Conservation (phyloP, 768 basidiomycete genomes). For the Boletus subparvulus region DNA sequence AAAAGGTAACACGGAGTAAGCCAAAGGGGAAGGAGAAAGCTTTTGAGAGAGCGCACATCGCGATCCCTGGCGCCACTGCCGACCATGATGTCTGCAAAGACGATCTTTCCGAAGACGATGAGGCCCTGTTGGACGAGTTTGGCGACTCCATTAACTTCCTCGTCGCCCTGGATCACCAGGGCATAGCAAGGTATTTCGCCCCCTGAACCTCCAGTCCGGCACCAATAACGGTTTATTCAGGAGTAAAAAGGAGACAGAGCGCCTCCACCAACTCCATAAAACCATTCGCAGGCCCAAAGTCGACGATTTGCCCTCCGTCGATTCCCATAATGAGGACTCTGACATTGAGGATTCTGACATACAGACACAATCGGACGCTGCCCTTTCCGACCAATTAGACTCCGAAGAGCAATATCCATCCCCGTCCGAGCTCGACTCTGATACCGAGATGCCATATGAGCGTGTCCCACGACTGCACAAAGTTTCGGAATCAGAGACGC, state of each 20-base stretch:
- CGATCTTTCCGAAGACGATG: slow-evolving; percentile 67
- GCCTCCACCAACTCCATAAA: slow-evolving; percentile 66
- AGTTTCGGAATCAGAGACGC: slow-evolving; percentile 45
- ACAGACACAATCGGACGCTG: slow-evolving; percentile 17
- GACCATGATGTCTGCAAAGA: slow-evolving; percentile 26
- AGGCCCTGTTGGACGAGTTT: slow-evolving; percentile 64
- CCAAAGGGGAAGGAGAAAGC: slow-evolving; percentile 58
- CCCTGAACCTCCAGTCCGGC: background rate
- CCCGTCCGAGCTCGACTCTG: slow-evolving; percentile 38
- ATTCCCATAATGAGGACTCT: slow-evolving; percentile 64
- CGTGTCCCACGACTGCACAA: slow-evolving; percentile 52
- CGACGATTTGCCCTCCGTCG: slow-evolving; percentile 67
- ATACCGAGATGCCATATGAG: slow-evolving; percentile 78
- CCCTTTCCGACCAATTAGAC: slow-evolving; percentile 4
- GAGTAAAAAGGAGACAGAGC: slow-evolving; percentile 81
- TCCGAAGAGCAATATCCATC: slow-evolving; percentile 9
- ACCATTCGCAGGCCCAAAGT: slow-evolving; percentile 44
- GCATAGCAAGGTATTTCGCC: slow-evolving; percentile 69
- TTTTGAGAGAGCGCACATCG: slow-evolving; percentile 56
- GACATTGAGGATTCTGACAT: slow-evolving; percentile 38
- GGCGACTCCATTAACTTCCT: slow-evolving; percentile 67
- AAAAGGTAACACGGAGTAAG: slow-evolving; percentile 48
- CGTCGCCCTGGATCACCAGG: slow-evolving; percentile 66
- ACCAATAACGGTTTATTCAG: slow-evolving; percentile 37
- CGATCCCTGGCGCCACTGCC: slow-evolving; percentile 47